Base-by-base conservation (phyloP, 2,329 filamentous ascomycete species). In the Lecanicillium sp. region DNA sequence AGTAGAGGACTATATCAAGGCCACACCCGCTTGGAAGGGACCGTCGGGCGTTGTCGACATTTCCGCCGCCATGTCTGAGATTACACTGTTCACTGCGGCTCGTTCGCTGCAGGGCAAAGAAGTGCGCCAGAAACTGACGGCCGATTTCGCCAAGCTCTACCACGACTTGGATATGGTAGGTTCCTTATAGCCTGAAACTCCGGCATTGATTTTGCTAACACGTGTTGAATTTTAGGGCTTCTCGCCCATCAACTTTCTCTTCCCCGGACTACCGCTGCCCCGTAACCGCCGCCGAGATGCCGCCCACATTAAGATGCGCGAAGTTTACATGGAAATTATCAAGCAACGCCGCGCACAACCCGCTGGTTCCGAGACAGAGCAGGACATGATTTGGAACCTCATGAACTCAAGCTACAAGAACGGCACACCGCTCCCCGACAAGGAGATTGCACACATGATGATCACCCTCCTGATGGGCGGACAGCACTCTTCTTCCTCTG, bases 391-490 rank as follows among this genome's bases (percentile, higher is more conserved):
- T 61, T 83, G 77, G 73, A 87, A 90, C 62, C 65, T 91, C 48
- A 90, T 90, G 85, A 72, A 75, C 55, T 85, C 83, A 62, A 75
- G 68, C 10, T 91, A 91, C 77, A 90, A 90, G 68, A 74, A 87
- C 56, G 86, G 87, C 39, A 74, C 70, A 10, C 67, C 73, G 0
- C 67, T 90, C 1, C 82, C 86, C 0, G 86, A 91, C 62, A 76
- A 81, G 55, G 86, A 91, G 61, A 80, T 91, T 44, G 86, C 86
- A 0, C 83, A 89, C 65, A 87, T 91, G 74, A 90, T 91, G 87
- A 91, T 91, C 59, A 86, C 86, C 0, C 74, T 91, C 14, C 75
- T 91, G 44, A 90, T 93, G 86, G 87, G 83, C 10, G 87, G 87
- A 43, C 87, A 93, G 61, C 87, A 91, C 68, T 86, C 84, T 2